These are phyloP conservation scores for Didymella glomerata DNA, from an alignment of 2,329 filamentous ascomycete genomes.

Conservation along the genomic window DNA sequence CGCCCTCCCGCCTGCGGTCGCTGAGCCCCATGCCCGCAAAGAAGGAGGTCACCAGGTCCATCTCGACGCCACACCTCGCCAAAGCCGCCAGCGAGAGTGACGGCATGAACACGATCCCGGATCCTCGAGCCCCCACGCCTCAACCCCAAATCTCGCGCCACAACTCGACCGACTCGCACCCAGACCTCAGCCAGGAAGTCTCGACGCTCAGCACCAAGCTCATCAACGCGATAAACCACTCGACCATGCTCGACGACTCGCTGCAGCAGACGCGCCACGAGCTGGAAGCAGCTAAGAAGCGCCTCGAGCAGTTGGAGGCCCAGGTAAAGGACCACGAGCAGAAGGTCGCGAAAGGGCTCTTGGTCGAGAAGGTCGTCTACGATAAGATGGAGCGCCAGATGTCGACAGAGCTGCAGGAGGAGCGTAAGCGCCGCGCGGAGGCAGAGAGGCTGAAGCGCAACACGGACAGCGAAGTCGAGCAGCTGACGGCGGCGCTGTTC, in stretches of 20 bases:
- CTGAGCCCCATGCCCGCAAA: constrained; percentile 45
- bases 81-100: constrained; percentile 55
- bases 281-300: constrained; percentile 74
- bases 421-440: constrained; percentile 51
- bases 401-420: constrained; percentile 53
- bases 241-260: constrained; percentile 89
- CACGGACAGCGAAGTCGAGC: constrained; percentile 92
- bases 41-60: constrained; percentile 51
- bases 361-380: constrained; percentile 77
- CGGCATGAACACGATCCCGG: constrained; percentile 73
- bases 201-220: constrained; percentile 92
- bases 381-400: constrained; percentile 62
- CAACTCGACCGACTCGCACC: constrained; percentile 62
- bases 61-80: constrained; percentile 49
- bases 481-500: constrained; percentile 89
- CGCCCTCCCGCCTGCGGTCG: constrained; percentile 48
- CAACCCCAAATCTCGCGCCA: constrained; percentile 43
- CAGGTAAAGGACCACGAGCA: constrained; percentile 74
- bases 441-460: constrained; percentile 76
- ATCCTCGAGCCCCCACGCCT: constrained; percentile 57
- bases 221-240: constrained; percentile 96
- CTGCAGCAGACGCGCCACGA: constrained; percentile 84
- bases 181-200: constrained; percentile 77
- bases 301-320: constrained; percentile 73
- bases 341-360: constrained; percentile 74